A percentile compares a stretch with the other conserved stretches of the same genome.
These are phyloP conservation scores for Xylariaceae sp. DNA, from an alignment of 2,329 filamentous ascomycete genomes.

Conservation along the genomic window DNA sequence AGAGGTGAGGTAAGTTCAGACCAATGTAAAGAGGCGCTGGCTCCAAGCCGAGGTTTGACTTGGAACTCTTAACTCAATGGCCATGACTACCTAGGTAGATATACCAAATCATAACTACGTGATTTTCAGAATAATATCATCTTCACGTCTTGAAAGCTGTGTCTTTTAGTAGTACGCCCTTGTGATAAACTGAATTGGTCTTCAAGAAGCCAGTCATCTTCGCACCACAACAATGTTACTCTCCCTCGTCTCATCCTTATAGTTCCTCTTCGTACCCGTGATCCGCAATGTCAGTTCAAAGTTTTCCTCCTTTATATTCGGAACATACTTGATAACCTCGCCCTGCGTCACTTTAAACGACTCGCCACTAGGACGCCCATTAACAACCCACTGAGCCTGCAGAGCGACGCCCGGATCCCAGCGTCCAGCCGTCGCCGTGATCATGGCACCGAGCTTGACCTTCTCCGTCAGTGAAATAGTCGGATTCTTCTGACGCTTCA, in stretches of 20 bases:
- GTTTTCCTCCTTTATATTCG: neutral
- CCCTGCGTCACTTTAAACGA: constrained; percentile 18
- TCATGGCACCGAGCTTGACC: constrained; percentile 5
- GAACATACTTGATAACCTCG: constrained; percentile 3
- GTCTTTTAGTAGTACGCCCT: neutral
- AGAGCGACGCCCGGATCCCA: constrained; percentile 23
- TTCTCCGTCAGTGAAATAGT: constrained; percentile 3
- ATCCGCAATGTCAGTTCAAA: constrained; percentile 14
- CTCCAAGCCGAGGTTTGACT: too few relatives aligned
- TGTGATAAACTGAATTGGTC: neutral
- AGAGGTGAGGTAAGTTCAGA: too few relatives aligned
- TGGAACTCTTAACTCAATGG: too few relatives aligned
- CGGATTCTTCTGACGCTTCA: constrained; percentile 16
- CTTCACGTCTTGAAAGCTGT: neutral
- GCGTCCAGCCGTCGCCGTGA: constrained; percentile 16
- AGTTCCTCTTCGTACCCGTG: constrained; percentile 20
- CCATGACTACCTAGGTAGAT: too few relatives aligned
- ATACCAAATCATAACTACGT: too few relatives aligned
- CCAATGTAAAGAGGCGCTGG: too few relatives aligned
- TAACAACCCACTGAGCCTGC: constrained; percentile 19
- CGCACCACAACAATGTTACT: constrained; percentile 9
- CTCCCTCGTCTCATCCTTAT: constrained; percentile 18
- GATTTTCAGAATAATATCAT: too few relatives aligned
- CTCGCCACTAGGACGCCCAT: constrained; percentile 12
- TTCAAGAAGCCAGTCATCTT: neutral